A percentile compares a stretch with the other conserved stretches of the same genome.
phyloP scores from a whole-genome alignment of 2,329 filamentous ascomycete species.

The Sclerotinia nivalis region DNA sequence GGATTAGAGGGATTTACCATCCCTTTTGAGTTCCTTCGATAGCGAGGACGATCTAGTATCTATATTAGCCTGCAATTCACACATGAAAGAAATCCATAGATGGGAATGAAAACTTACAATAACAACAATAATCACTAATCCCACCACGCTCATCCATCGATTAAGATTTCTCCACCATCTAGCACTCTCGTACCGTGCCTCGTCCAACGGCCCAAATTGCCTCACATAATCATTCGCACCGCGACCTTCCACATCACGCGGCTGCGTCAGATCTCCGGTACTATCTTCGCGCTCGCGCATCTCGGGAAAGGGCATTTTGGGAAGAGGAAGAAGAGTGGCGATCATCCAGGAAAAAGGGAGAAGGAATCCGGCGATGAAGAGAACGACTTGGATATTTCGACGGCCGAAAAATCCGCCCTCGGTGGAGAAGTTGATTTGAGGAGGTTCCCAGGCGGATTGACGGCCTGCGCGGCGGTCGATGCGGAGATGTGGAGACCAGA shows the following conservation, averaged over 20 bases:
- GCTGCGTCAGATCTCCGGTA: slow-evolving; percentile 33
- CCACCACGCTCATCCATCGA: slow-evolving; percentile 59
- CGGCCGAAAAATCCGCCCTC: slow-evolving; percentile 62
- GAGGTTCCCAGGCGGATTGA: slow-evolving; percentile 70
- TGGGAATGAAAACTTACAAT: slow-evolving; percentile 48
- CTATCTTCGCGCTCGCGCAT: slow-evolving; percentile 50
- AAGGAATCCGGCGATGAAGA: slow-evolving; percentile 77
- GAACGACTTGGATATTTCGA: slow-evolving; percentile 71
- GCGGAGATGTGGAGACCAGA: slow-evolving; percentile 74
- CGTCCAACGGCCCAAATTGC: slow-evolving; percentile 39
- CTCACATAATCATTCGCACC: slow-evolving; percentile 34
- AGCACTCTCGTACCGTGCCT: slow-evolving; percentile 53
- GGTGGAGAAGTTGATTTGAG: slow-evolving; percentile 64
- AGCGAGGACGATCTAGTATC: slow-evolving; percentile 36
- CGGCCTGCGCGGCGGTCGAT: slow-evolving; percentile 60
- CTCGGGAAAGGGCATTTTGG: slow-evolving; percentile 54
- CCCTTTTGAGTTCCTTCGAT: slow-evolving; percentile 33
- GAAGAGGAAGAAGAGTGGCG: slow-evolving; percentile 72
- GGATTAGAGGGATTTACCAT: slow-evolving; percentile 26
- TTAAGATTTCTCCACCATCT: slow-evolving; percentile 65
- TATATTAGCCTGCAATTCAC: slow-evolving; percentile 6
- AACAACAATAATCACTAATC: slow-evolving; percentile 54
- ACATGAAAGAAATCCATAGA: not conserved
- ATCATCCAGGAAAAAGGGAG: slow-evolving; percentile 82
- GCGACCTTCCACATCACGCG: slow-evolving; percentile 1